Evolutionary conservation across 2,329 filamentous ascomycete genomes (phyloP), one percentile per base, ranked within the genome.

Genomic region (Hirsutella minnesotensis): DNA sequence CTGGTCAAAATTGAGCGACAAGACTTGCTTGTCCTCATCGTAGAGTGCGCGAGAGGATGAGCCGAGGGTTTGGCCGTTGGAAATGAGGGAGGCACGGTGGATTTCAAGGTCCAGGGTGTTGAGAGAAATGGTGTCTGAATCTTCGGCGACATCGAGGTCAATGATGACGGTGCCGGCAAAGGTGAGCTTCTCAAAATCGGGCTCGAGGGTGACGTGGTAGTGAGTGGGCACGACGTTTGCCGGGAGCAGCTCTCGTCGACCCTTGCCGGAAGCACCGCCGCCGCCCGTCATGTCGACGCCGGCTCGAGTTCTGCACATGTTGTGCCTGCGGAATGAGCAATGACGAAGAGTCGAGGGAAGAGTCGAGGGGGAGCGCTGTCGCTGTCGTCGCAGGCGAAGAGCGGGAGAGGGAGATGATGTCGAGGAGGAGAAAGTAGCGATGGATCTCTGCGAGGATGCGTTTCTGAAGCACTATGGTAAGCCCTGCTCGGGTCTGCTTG

Each of bases 121-220:
- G 56, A 96, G 74, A 9, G 88, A 83, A 57, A 96, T 83, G 39
- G 83, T 88, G 53, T 73, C 86, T 51, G 86, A 86, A 59, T 94
- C 85, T 59, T 95, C 80, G 47, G 77, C 74, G 33, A 95, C 85
- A 53, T 95, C 85, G 47, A 95, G 75, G 56, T 95, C 86, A 57
- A 96, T 89, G 45, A 79, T 66, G 41, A 95, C 88, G 10, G 74
- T 82, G 51, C 90, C 90, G 46, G 90, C 77, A 60, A 90, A 96
- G 49, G 79, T 87, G 64, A 92, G 87, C 50, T 83, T 88, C 54
- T 84, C 75, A 53, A 96, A 85, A 68, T 95, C 79, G 43, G 90
- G 88, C 68, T 96, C 92, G 48, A 96, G 73, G 1, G 86, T 92
- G 53, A 96, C 67, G 62, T 94, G 79, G 66, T 96, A 96, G 68